These are phyloP conservation scores for Orbilia ellipsospora DNA, from an alignment of 2,329 filamentous ascomycete species.

Conservation along the genomic window DNA sequence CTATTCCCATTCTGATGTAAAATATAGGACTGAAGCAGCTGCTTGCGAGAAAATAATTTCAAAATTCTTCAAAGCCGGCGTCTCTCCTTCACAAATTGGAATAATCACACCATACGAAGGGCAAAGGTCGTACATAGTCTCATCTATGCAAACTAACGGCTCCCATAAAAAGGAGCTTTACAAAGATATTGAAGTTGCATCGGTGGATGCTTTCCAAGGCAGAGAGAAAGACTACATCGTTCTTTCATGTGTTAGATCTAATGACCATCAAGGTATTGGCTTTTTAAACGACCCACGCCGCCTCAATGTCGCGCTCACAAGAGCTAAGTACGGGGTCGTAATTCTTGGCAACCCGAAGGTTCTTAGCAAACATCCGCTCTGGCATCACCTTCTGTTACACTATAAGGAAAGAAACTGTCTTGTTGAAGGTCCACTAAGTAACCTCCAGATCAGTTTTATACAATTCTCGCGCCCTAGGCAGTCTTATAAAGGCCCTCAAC, in stretches of 20 bases:
- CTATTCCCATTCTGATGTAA: background rate
- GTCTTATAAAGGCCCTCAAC: slow-evolving; percentile 87
- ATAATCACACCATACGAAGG: slow-evolving; percentile 99
- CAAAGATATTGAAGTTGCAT: slow-evolving; percentile 98
- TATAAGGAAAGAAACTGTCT: slow-evolving; percentile 98
- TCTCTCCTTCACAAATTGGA: slow-evolving; percentile 92
- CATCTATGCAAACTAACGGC: slow-evolving; percentile 98
- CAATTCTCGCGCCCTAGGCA: slow-evolving; percentile 96
- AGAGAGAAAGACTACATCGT: slow-evolving; percentile 99
- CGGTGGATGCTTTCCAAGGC: slow-evolving; percentile 97
- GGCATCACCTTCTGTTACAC: slow-evolving; percentile 93
- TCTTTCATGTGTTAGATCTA: slow-evolving; percentile 95
- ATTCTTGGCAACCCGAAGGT: slow-evolving; percentile 98
- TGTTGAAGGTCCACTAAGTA: slow-evolving; percentile 92
- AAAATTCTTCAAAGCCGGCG: slow-evolving; percentile 97
- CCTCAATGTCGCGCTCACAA: slow-evolving; percentile 95
- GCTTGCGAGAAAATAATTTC: slow-evolving; percentile 99
- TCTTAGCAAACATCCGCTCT: slow-evolving; percentile 94
- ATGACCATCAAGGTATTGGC: slow-evolving; percentile 98
- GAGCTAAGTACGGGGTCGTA: slow-evolving; percentile 95
- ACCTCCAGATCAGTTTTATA: slow-evolving; percentile 92
- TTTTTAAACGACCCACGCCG: slow-evolving; percentile 97
- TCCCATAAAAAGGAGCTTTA: slow-evolving; percentile 98
- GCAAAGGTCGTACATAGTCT: slow-evolving; percentile 97
- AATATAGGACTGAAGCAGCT: slow-evolving; percentile 82